Conservation (phyloP, 768 basidiomycete genomes). For the Trametes cinnabarina region DNA sequence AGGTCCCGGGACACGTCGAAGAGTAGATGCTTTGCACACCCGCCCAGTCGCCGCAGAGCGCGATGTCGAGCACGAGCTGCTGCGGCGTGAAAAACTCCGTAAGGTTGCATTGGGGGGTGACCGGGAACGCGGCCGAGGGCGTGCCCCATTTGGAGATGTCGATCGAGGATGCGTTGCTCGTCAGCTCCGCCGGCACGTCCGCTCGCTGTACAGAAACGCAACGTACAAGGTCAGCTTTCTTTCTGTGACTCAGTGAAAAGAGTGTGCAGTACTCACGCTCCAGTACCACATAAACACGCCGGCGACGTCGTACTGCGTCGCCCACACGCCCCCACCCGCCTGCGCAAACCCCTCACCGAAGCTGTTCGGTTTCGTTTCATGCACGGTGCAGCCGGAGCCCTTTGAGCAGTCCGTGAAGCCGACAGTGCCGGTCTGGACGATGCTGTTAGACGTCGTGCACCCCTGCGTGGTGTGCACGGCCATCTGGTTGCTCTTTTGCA, state of each 20-base stretch:
- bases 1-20: slow-evolving; percentile 25
- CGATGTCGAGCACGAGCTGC: slow-evolving; percentile 53
- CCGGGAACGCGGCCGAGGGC: slow-evolving; percentile 42
- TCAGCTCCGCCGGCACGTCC: slow-evolving; percentile 35
- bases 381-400: slow-evolving; percentile 37
- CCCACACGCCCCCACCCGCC: slow-evolving; percentile 64
- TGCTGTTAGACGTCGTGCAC: slow-evolving; percentile 33
- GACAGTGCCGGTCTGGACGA: slow-evolving; percentile 34
- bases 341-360: slow-evolving; percentile 43
- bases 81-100: slow-evolving; percentile 45
- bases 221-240: background rate
- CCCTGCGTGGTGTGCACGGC: slow-evolving; percentile 50
- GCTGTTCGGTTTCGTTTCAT: slow-evolving; percentile 37
- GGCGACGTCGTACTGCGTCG: slow-evolving; percentile 62
- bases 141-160: slow-evolving; percentile 43
- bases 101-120: slow-evolving; percentile 39
- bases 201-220: slow-evolving; percentile 37
- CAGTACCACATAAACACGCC: slow-evolving; percentile 55
- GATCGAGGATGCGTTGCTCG: slow-evolving; percentile 31
- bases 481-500: slow-evolving; percentile 50
- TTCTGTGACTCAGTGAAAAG: background rate
- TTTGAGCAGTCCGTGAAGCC: slow-evolving; percentile 32
- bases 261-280: slow-evolving; percentile 33
- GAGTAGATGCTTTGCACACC: slow-evolving; percentile 44
- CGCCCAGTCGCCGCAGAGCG: slow-evolving; percentile 54